Base-by-base conservation (phyloP, 2,329 filamentous ascomycete genomes). In the Diplodia scrobiculata region DNA sequence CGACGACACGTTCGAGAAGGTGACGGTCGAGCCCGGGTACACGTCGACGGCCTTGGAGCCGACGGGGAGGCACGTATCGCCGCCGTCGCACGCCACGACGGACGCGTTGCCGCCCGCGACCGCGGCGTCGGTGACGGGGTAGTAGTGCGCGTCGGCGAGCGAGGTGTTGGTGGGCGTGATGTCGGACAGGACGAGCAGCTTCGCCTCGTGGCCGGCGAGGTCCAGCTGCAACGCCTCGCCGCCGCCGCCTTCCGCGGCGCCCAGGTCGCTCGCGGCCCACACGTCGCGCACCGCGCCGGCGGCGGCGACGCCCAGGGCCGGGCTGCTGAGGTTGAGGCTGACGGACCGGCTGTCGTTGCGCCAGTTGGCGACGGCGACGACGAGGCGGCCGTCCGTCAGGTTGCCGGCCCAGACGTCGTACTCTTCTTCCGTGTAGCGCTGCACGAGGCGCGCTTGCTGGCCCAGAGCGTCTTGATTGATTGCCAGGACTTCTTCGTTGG, bases 401-500 rank as follows among this genome's bases (percentile, higher is more conserved):
- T 74, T 70, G 9, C 78, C 78, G 6, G 73, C 70, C 73, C 74
- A 80, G 9, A 79, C 67, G 52, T 80, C 79, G 68, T 73, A 75
- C 41, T 74, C 70, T 60, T 79, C 75, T 54, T 76, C 74, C 0
- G 77, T 77, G 66, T 75, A 77, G 36, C 79, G 72, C 17, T 76
- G 76, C 1, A 81, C 72, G 0, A 88, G 75, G n/a, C 77, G 77
- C 0, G 84, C 83, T 52, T 84, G 83, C 63, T 81, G 74, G 0
- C 79, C 84, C 0, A 87, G 73, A 0, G 80, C 67, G 69, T 87
- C 86, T 69, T 87, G 85, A 69, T 87, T 87, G 70, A 85, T 83
- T 0, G 81, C 81, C 27, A 88, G 83, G 25, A 85, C 80, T 65
- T 85, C 84, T 29, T 79, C 76, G 72, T 87, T 86, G 1, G 76